Evolutionary conservation across 495 filamentous ascomycete species (phyloP), one percentile per base, ranked within the genome.

Genomic region (Tricharina praecox): DNA sequence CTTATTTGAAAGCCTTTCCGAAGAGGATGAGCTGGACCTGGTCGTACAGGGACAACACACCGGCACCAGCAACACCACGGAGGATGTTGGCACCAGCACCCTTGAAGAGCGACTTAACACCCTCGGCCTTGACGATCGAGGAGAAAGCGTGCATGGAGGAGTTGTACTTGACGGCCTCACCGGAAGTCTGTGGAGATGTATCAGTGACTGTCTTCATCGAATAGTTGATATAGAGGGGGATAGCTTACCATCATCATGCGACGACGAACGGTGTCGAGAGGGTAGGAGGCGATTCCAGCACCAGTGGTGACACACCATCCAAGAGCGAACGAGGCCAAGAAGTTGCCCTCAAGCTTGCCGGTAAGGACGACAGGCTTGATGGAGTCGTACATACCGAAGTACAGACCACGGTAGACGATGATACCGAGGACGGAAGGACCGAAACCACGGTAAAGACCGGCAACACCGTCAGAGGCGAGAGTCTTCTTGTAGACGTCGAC

Each of bases 311-410:
- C 92, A 72, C 76, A 75, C 90, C 90, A 97, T 67, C 90, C 92
- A 73, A 97, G 87, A 63, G 76, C 60, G 86, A 96, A 97, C 47
- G 90, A 96, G 66, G 90, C 90, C 57, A 96, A 70, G 85, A 97
- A 97, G 79, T 85, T 93, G 73, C 85, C 85, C 72, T 85, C 79
- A 61, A 97, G 86, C 64, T 74, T 51, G 64, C 90, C 90, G 66
- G 81, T 76, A 45, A 97, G 84, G 70, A 95, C 66, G 68, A 95
- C 83, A 59, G 90, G 90, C 85, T 97, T 97, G 76, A 97, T 79
- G 58, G 90, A 97, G 72, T 96, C 90, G 86, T 97, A 96, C 82
- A 97, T 82, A 66, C 90, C 90, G 81, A 97, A 97, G 85, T 97
- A 97, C 57, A 97, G 85, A 93, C 90, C 90, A 83, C 90, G 92